A percentile compares a stretch with the other conserved stretches of the same genome.
These are phyloP conservation scores for Daldinia sp. DNA, from an alignment of 2,329 filamentous ascomycete species.

Conservation along the genomic window DNA sequence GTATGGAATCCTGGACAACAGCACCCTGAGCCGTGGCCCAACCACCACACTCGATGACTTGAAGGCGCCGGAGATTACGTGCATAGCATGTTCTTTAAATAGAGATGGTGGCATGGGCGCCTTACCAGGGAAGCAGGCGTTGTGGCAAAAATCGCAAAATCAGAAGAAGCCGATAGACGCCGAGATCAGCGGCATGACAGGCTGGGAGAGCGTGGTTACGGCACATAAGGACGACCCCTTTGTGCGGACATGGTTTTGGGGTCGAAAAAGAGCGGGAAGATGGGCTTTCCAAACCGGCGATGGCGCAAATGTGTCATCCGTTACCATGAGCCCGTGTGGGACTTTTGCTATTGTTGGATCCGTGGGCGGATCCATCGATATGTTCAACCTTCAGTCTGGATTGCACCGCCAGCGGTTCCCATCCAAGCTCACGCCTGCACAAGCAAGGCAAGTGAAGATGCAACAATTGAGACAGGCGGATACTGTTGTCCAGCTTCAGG, in stretches of 20 bases:
- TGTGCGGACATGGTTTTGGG: slow-evolving; percentile 98
- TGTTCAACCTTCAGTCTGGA: slow-evolving; percentile 97
- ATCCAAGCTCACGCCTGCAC: slow-evolving; percentile 76
- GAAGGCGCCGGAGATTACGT: slow-evolving; percentile 91
- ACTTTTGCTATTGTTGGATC: slow-evolving; percentile 94
- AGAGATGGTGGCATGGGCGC: slow-evolving; percentile 93
- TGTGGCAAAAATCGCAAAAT: slow-evolving; percentile 82
- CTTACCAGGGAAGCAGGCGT: slow-evolving; percentile 76
- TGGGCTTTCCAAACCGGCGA: slow-evolving; percentile 94
- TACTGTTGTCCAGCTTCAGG: slow-evolving; percentile 63
- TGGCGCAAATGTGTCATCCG: slow-evolving; percentile 80
- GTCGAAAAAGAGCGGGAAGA: slow-evolving; percentile 87
- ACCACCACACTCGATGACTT: slow-evolving; percentile 75
- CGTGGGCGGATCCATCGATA: slow-evolving; percentile 81
- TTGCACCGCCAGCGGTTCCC: slow-evolving; percentile 89
- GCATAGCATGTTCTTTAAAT: slow-evolving; percentile 90
- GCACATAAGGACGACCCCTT: slow-evolving; percentile 85
- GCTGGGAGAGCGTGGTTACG: slow-evolving; percentile 97
- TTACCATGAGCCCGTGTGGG: slow-evolving; percentile 89
- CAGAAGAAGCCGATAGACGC: slow-evolving; percentile 72
- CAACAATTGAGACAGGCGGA: slow-evolving; percentile 68
- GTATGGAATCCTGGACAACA: slow-evolving; percentile 71
- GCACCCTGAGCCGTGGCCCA: slow-evolving; percentile 64
- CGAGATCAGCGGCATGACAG: slow-evolving; percentile 78
- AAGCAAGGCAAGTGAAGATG: slow-evolving; percentile 78